Conservation (phyloP, 179 eudicot genomes). For the Dionaea muscipula region DNA sequence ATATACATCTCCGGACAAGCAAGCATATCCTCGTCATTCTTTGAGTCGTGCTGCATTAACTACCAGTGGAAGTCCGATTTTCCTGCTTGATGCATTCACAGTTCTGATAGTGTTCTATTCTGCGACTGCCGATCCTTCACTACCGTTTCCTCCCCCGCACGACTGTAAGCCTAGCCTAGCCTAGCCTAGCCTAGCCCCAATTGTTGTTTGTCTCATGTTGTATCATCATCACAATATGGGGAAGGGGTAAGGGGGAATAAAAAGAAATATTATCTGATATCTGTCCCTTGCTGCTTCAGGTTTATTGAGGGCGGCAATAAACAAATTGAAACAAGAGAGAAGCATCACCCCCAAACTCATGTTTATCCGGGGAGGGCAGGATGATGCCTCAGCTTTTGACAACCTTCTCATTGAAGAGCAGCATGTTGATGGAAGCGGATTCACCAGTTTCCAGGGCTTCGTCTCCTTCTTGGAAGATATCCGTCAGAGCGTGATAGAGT, state of each 20-base stretch:
- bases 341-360: slow-evolving; percentile 80
- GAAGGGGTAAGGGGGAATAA: no score
- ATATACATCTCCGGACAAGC: slow-evolving; percentile 65
- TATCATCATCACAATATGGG: no score
- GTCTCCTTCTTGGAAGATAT: slow-evolving; percentile 92
- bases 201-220: no score
- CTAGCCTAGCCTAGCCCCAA: no score
- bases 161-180: slow-evolving; percentile 76
- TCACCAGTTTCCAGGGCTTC: slow-evolving; percentile 74
- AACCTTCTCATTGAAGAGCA: slow-evolving; percentile 92
- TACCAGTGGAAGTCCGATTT: slow-evolving; percentile 93
- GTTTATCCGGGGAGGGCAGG: slow-evolving; percentile 77
- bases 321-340: slow-evolving; percentile 90
- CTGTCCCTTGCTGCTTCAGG: slow-evolving; percentile 28
- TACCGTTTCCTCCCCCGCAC: slow-evolving; percentile 92
- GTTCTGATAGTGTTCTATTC: slow-evolving; percentile 83
- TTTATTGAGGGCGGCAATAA: slow-evolving; percentile 53
- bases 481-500: slow-evolving; percentile 56
- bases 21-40: slow-evolving; percentile 96
- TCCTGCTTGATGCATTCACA: slow-evolving; percentile 87
- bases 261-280: slow-evolving; percentile 2
- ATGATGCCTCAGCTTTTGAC: slow-evolving; percentile 76
- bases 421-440: slow-evolving; percentile 81
- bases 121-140: slow-evolving; percentile 72
- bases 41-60: slow-evolving; percentile 89